Evolutionary conservation across 139 green algal species (phyloP).

Genomic region (Micractinium conductrix): DNA sequence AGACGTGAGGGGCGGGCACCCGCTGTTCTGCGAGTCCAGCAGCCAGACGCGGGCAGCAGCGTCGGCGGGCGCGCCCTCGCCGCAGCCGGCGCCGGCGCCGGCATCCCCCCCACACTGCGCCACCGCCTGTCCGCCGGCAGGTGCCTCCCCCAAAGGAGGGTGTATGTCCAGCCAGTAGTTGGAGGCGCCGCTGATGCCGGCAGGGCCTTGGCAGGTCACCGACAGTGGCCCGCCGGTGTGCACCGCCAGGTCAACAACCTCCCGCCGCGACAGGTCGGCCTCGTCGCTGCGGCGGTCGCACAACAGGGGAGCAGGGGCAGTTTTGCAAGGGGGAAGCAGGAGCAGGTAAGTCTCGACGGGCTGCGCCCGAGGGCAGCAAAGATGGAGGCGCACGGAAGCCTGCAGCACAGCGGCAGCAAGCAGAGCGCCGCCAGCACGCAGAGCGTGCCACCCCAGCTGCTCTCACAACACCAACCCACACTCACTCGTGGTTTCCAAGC

Average conservation of each 20-base stretch:
- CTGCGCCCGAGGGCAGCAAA: too few relatives aligned
- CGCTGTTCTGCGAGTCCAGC: slow-evolving; percentile 42
- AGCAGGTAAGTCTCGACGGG: too few relatives aligned
- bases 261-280: slow-evolving; percentile 37
- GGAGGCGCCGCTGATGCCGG: slow-evolving; percentile 1
- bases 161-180: slow-evolving; percentile 57
- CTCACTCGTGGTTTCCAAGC: slow-evolving; percentile 53
- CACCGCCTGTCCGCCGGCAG: background rate
- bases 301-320: background rate
- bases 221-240: background rate
- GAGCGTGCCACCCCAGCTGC: too few relatives aligned
- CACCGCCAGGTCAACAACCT: slow-evolving; percentile 37
- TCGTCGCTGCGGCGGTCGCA: slow-evolving; percentile 22
- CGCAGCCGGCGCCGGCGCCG: too few relatives aligned
- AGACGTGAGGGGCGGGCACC: slow-evolving; percentile 27
- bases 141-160: background rate
- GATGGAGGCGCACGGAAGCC: too few relatives aligned
- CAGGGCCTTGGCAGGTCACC: slow-evolving; percentile 42
- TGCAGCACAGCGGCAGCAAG: too few relatives aligned
- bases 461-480: too few relatives aligned
- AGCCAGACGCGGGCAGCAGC: slow-evolving; percentile 53
- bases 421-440: too few relatives aligned
- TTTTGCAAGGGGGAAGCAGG: background rate
- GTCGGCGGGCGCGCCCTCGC: background rate
- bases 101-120: too few relatives aligned